phyloP scores from a whole-genome alignment of 2,329 filamentous ascomycete genomes.

The Epichloe gansuensis region DNA sequence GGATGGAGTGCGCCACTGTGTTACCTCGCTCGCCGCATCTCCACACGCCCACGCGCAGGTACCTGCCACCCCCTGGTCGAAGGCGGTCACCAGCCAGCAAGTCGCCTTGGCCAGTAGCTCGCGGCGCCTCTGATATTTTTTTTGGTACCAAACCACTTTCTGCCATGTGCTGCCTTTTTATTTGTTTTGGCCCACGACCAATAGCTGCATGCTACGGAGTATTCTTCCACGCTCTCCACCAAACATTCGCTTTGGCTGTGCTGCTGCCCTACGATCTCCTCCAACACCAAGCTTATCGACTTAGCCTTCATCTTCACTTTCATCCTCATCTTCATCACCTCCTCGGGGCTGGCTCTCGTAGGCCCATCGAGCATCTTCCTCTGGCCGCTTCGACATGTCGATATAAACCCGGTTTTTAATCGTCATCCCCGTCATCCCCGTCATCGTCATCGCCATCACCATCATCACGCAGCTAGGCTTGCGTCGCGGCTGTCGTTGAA shows the following conservation, averaged over 20 bases:
- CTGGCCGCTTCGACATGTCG: slow-evolving; percentile 8
- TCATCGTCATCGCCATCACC: background rate
- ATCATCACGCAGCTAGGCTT: background rate
- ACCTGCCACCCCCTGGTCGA: background rate
- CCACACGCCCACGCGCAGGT: background rate
- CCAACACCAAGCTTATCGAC: background rate
- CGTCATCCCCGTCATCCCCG: background rate
- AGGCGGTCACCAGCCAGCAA: slow-evolving; percentile 1
- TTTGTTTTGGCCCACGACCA: slow-evolving; percentile 20
- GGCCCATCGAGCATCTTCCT: slow-evolving; percentile 2
- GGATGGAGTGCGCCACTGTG: background rate
- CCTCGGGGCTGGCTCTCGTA: background rate
- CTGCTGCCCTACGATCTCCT: slow-evolving; percentile 5
- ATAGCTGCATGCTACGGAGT: slow-evolving; percentile 11
- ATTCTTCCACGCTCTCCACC: slow-evolving; percentile 10
- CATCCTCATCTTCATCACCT: slow-evolving; percentile 1
- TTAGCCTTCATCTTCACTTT: background rate
- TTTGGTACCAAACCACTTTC: slow-evolving; percentile 1
- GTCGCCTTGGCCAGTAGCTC: too few species aligned
- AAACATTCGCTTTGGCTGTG: slow-evolving; percentile 4
- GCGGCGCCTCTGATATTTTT: background rate
- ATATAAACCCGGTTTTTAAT: slow-evolving; percentile 4
- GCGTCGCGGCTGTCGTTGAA: slow-evolving; percentile 3
- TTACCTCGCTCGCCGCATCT: background rate
- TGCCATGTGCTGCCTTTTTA: slow-evolving; percentile 4